phyloP scores from a whole-genome alignment of 1,284 basidiomycete species.

The Ustilago sp. region DNA sequence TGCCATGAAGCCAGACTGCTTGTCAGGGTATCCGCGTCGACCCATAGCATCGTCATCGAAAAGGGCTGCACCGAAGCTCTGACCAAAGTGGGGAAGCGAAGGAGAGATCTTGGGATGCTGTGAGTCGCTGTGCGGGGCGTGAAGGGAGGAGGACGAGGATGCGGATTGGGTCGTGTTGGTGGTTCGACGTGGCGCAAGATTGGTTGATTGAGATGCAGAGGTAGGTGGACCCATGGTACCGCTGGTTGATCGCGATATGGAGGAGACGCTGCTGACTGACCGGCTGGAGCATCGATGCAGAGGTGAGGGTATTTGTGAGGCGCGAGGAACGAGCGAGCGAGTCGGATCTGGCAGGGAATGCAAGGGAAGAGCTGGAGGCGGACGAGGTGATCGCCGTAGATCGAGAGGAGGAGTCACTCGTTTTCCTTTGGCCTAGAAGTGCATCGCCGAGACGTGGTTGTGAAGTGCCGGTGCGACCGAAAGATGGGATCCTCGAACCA shows the following conservation, averaged over 20 bases:
- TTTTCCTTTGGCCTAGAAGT: conserved; percentile 45
- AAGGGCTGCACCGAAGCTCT: conserved; percentile 33
- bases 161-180: conserved; percentile 2
- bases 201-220: conserved; percentile 33
- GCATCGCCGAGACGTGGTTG: conserved; percentile 52
- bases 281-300: conserved; percentile 24
- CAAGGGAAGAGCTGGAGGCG: conserved; percentile 37
- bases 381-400: conserved; percentile 30
- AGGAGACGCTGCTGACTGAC: conserved; percentile 26
- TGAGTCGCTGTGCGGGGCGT: background rate
- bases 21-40: conserved; percentile 22
- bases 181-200: conserved; percentile 9
- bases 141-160: background rate
- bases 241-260: conserved; percentile 35
- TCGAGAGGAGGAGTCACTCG: conserved; percentile 35
- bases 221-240: conserved; percentile 45
- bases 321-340: conserved; percentile 31
- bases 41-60: conserved; percentile 25
- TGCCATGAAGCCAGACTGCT: conserved; percentile 39
- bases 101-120: conserved; percentile 33
- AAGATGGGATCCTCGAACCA: conserved; percentile 44
- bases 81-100: conserved; percentile 45
- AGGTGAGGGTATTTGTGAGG: conserved; percentile 16
- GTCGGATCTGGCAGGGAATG: conserved; percentile 40
- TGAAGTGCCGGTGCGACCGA: conserved; percentile 30